Evolutionary conservation across 2,329 filamentous ascomycete genomes (phyloP).

Genomic region (Alternaria sp.): DNA sequence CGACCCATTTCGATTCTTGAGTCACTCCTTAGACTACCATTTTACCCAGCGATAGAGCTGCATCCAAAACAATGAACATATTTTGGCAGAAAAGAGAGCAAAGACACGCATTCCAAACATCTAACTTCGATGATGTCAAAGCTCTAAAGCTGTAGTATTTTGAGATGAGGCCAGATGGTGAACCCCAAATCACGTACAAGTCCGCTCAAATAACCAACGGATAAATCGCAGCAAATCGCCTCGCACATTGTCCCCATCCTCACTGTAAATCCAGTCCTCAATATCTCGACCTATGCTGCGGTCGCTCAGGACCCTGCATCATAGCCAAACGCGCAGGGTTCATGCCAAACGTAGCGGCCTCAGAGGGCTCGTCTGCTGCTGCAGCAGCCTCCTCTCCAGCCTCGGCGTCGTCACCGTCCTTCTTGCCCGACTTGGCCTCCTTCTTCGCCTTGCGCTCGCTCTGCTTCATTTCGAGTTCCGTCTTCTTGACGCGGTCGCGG

Average conservation of each 20-base stretch:
- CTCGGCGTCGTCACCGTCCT: slow-evolving; percentile 14
- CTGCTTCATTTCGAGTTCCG: slow-evolving; percentile 50
- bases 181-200: background rate
- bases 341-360: slow-evolving; percentile 39
- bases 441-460: slow-evolving; percentile 51
- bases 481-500: slow-evolving; percentile 56
- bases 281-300: slow-evolving; percentile 30
- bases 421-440: slow-evolving; percentile 31
- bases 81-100: background rate
- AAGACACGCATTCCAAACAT: background rate
- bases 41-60: background rate
- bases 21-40: slow-evolving; percentile 1
- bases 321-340: slow-evolving; percentile 48
- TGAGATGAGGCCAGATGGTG: background rate
- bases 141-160: slow-evolving; percentile 5
- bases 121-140: background rate
- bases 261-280: background rate
- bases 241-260: background rate
- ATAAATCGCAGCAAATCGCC: background rate
- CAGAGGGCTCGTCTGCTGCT: slow-evolving; percentile 19
- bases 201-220: background rate
- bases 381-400: slow-evolving; percentile 19
- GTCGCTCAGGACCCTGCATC: slow-evolving; percentile 35
- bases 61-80: background rate
- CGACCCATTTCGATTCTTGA: background rate